Conservation (phyloP, 1,139 yeast genomes). For the Suhomyces coccinellae region DNA sequence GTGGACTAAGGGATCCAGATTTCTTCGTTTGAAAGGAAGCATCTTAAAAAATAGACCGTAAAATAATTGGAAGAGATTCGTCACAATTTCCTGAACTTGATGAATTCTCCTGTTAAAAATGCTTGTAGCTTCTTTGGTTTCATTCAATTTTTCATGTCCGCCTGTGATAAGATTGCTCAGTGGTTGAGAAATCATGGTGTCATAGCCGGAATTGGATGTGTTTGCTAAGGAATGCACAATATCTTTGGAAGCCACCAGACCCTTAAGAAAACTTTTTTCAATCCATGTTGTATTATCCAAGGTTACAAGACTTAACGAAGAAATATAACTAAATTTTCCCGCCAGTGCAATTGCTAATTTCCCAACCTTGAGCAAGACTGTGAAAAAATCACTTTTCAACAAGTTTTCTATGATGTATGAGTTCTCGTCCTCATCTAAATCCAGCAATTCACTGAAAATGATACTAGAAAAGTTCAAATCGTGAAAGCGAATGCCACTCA, state of each 20-base stretch:
- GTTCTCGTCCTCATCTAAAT: slow-evolving; percentile 27
- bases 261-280: slow-evolving; percentile 32
- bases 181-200: slow-evolving; percentile 34
- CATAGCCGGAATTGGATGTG: slow-evolving; percentile 30
- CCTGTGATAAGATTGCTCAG: slow-evolving; percentile 25
- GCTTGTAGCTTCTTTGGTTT: slow-evolving; percentile 18
- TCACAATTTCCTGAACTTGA: slow-evolving; percentile 21
- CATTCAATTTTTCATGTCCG: slow-evolving; percentile 1
- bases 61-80: slow-evolving; percentile 26
- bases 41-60: slow-evolving; percentile 16
- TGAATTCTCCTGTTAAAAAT: slow-evolving; percentile 25
- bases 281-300: slow-evolving; percentile 60
- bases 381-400: slow-evolving; percentile 63
- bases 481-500: slow-evolving; percentile 52
- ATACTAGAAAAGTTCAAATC: slow-evolving; percentile 53
- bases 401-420: slow-evolving; percentile 25
- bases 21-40: neutral
- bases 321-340: slow-evolving; percentile 63
- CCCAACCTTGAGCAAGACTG: slow-evolving; percentile 60
- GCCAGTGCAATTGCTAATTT: slow-evolving; percentile 65
- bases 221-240: slow-evolving; percentile 20
- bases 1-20: neutral
- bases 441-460: slow-evolving; percentile 34
- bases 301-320: slow-evolving; percentile 54
- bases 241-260: slow-evolving; percentile 4